Evolutionary conservation across 2,329 filamentous ascomycete genomes (phyloP), one percentile per base, ranked within the genome.

Genomic region (Plectosphaerella cucumerina): DNA sequence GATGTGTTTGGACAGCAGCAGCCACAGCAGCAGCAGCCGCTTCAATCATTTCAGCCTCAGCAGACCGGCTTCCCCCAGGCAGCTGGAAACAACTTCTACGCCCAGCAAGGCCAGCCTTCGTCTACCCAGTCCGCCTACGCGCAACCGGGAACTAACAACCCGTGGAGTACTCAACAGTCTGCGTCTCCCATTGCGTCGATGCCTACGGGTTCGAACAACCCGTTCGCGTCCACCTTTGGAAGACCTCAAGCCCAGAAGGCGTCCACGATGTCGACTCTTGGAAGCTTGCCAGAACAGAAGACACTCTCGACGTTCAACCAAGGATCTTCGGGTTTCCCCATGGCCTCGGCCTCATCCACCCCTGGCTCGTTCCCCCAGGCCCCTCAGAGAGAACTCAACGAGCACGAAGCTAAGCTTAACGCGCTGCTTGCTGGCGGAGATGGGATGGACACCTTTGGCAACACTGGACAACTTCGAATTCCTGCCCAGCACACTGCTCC

Each of bases 191-290:
- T 97, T 56, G 86, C 88, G 65, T 88, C 91, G 5, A 87, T 90
- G 65, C 87, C 89, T 4, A 99, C 94, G 3, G 94, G 94, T 45
- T 97, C 94, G 15, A 99, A 99, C 76, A 99, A 99, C 66, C 94
- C 94, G 3, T 99, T 99, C 64, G 93, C 94, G 22, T 77, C 81
- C 12, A 80, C 86, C n/a, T 84, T 87, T 62, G 80, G 58, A 72
- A 85, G 76, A 63, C 82, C 73, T 64, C 85, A 73, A 65, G 78
- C 74, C 56, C 81, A 74, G 54, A 78, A 78, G 43, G 66, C 74
- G 18, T 76, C 78, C 23, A 76, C 81, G 8, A 82, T 88, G 53
- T 85, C 90, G 12, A 84, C 86, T 3, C 79, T 97, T 47, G 83
- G 84, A 59, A 84, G 86, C 4, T 76, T 97, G 15, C 86, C 86